Conservation (phyloP, 2,329 filamentous ascomycete species). For the Pseudogymnoascus sp. region DNA sequence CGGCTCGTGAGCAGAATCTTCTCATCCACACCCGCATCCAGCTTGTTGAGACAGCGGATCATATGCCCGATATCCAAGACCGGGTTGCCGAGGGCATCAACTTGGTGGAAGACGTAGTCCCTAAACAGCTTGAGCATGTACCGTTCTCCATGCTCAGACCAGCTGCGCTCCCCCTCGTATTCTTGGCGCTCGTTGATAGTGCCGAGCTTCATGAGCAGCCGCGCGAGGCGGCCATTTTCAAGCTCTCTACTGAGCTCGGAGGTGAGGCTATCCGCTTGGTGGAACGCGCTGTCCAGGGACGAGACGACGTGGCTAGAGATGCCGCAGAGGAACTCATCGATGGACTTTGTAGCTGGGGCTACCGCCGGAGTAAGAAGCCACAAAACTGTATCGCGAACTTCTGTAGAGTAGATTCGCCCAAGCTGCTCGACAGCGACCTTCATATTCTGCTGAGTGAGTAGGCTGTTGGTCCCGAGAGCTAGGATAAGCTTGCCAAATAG, state of each 20-base stretch:
- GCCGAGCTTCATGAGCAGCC: constrained; percentile 74
- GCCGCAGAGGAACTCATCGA: constrained; percentile 69
- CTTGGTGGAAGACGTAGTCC: constrained; percentile 95
- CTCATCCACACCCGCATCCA: constrained; percentile 85
- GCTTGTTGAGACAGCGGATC: constrained; percentile 75
- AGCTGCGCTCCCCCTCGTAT: constrained; percentile 64
- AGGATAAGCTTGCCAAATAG: constrained; percentile 79
- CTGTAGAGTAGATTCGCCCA: constrained; percentile 64
- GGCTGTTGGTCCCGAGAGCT: constrained; percentile 65
- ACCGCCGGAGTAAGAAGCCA: constrained; percentile 69
- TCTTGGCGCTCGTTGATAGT: constrained; percentile 86
- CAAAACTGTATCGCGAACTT: constrained; percentile 67
- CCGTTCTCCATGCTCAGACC: constrained; percentile 87
- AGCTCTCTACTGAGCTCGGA: constrained; percentile 69
- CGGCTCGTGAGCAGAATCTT: constrained; percentile 76
- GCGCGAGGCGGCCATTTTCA: constrained; percentile 79
- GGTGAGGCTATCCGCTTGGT: constrained; percentile 65
- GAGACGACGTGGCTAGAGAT: constrained; percentile 71
- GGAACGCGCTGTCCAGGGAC: constrained; percentile 69
- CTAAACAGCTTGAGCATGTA: constrained; percentile 92
- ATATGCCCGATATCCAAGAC: constrained; percentile 84
- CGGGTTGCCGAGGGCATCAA: constrained; percentile 74
- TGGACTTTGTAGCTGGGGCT: constrained; percentile 53
- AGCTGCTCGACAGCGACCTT: constrained; percentile 68
- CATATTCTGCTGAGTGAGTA: constrained; percentile 47